Conservation (phyloP, 2,329 filamentous ascomycete species). For the Ophiosphaerella herpotricha region DNA sequence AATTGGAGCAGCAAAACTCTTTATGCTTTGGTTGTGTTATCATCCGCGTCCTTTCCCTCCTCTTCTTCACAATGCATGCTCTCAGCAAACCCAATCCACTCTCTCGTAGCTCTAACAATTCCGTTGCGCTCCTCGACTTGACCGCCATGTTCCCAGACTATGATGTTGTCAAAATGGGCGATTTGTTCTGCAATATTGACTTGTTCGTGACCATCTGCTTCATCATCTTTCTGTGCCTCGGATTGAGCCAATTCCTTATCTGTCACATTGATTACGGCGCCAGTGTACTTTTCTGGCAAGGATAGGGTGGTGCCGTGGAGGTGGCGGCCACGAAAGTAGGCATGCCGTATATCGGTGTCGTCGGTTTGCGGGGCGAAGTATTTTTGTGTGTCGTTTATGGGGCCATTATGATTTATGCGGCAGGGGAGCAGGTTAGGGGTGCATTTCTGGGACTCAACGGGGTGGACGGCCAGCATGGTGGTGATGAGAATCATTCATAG, state of each 20-base stretch:
- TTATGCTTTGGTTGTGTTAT: no score
- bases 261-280: slow-evolving; percentile 45
- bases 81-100: slow-evolving; percentile 78
- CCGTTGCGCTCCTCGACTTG: slow-evolving; percentile 66
- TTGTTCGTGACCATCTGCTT: slow-evolving; percentile 26
- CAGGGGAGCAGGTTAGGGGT: slow-evolving; percentile 79
- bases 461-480: slow-evolving; percentile 53
- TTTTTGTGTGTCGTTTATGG: slow-evolving; percentile 64
- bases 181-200: slow-evolving; percentile 61
- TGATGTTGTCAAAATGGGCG: slow-evolving; percentile 72
- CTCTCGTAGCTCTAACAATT: slow-evolving; percentile 74
- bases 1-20: no score
- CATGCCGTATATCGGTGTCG: slow-evolving; percentile 42
- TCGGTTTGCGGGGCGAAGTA: slow-evolving; percentile 71
- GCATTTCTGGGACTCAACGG: slow-evolving; percentile 45
- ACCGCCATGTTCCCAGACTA: slow-evolving; percentile 84
- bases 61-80: slow-evolving; percentile 45
- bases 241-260: slow-evolving; percentile 27
- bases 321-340: slow-evolving; percentile 69
- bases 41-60: neutral
- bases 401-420: slow-evolving; percentile 76
- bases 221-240: slow-evolving; percentile 12
- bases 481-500: neutral
- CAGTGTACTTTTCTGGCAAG: slow-evolving; percentile 73
- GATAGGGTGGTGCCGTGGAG: slow-evolving; percentile 69